A percentile compares a stretch with the other conserved stretches of the same genome.
Conservation (phyloP, 2,329 filamentous ascomycete species). For the Fusarium newnesense region DNA sequence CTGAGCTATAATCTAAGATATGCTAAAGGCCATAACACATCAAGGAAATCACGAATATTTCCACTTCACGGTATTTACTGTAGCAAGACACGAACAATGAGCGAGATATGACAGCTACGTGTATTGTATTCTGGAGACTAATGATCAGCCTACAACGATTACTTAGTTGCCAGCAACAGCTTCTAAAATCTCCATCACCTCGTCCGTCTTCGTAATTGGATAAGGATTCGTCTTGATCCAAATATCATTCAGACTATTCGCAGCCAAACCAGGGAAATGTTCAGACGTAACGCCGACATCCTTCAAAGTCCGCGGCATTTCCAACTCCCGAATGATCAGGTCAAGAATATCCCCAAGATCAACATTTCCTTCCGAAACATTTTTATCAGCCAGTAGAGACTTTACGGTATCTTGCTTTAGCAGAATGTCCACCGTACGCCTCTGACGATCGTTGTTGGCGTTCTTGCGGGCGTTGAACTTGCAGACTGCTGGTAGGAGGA, state of each 20-base stretch:
- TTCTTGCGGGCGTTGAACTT: constrained; percentile 1
- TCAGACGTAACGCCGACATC: background rate
- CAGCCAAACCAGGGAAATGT: background rate
- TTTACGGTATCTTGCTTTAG: background rate
- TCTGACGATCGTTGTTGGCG: background rate
- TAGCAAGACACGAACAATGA: no score
- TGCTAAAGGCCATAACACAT: background rate
- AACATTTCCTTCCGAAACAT: background rate
- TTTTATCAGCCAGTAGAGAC: background rate
- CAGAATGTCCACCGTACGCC: background rate
- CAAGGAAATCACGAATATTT: no score
- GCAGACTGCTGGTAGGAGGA: constrained; percentile 15
- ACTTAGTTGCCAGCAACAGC: background rate
- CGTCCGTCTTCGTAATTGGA: background rate
- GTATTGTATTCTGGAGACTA: background rate
- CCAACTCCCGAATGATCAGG: background rate
- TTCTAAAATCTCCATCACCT: constrained; percentile 11
- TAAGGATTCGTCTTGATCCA: constrained; percentile 16
- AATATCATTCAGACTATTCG: constrained; percentile 13
- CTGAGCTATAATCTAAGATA: background rate
- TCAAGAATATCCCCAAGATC: constrained; percentile 5
- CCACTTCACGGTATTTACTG: no score
- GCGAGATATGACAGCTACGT: background rate
- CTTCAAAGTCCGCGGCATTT: constrained; percentile 4
- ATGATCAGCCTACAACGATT: no score